A percentile compares a stretch with the other conserved stretches of the same genome.
Evolutionary conservation across 495 filamentous ascomycete genomes (phyloP).

Genomic region (Tuber aestivum): DNA sequence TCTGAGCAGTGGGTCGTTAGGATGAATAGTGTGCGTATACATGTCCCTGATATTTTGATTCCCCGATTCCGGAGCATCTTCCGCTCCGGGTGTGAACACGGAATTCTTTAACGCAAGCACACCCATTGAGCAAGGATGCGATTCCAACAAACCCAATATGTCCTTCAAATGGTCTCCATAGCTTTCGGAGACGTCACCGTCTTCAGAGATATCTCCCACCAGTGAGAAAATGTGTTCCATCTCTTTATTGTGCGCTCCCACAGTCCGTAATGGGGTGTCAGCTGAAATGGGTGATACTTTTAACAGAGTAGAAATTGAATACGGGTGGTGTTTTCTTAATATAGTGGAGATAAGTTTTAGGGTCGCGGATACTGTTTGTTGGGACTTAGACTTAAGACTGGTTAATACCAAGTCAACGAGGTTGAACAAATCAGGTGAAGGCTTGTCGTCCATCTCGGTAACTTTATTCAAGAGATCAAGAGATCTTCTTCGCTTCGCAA

Average conservation of each 20-base stretch:
- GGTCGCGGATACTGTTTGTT: constrained; percentile 82
- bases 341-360: constrained; percentile 78
- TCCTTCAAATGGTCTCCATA: constrained; percentile 83
- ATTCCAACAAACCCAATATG: constrained; percentile 67
- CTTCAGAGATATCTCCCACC: constrained; percentile 63
- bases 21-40: constrained; percentile 55
- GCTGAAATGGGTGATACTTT: constrained; percentile 55
- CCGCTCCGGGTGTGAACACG: constrained; percentile 49
- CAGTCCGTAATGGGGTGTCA: constrained; percentile 55
- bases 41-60: constrained; percentile 46
- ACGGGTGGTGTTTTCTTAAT: constrained; percentile 77
- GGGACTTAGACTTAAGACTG: constrained; percentile 74
- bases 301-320: constrained; percentile 70
- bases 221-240: constrained; percentile 66
- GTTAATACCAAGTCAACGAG: constrained; percentile 82
- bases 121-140: constrained; percentile 64
- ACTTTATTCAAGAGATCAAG: constrained; percentile 76
- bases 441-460: constrained; percentile 59
- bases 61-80: constrained; percentile 11
- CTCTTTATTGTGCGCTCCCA: constrained; percentile 75
- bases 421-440: constrained; percentile 85
- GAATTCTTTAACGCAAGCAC: constrained; percentile 53
- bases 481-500: constrained; percentile 74
- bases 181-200: constrained; percentile 62
- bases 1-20: constrained; percentile 70